Evolutionary conservation across 2,329 filamentous ascomycete species (phyloP).

Genomic region (Lachnellula subtilissima): DNA sequence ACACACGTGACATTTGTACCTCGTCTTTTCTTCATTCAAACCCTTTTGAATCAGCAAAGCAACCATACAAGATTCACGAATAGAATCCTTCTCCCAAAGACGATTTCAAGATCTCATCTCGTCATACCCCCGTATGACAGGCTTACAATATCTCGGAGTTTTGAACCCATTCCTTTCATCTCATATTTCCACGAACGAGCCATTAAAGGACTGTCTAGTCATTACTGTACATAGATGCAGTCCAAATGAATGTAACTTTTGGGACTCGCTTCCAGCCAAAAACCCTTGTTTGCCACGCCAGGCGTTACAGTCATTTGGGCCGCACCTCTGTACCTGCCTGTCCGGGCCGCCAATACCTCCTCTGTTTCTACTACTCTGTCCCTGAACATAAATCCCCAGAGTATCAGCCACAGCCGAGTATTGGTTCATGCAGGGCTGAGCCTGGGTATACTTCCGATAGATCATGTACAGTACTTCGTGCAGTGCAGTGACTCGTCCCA

Average conservation of each 20-base stretch:
- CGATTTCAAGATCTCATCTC: background rate
- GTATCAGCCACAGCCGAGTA: background rate
- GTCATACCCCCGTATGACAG: background rate
- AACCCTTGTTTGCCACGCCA: too few species aligned
- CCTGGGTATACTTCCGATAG: conserved; percentile 1
- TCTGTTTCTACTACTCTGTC: background rate
- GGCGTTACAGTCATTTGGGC: too few species aligned
- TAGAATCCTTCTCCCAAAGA: background rate
- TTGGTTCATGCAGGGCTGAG: conserved; percentile 9
- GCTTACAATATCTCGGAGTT: background rate
- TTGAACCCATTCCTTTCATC: background rate
- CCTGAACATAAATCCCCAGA: background rate
- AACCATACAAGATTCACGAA: background rate
- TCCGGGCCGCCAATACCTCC: background rate
- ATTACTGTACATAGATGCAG: background rate
- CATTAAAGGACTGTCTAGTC: background rate
- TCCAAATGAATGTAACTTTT: background rate
- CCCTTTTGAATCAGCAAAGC: background rate
- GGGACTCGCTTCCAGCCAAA: too few species aligned
- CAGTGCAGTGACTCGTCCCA: background rate
- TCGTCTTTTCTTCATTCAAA: background rate
- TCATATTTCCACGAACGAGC: background rate
- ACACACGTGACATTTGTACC: background rate
- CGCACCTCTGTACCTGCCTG: too few species aligned
- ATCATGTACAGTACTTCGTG: background rate